Percentiles rank a stretch among this genome's conserved stretches.
phyloP scores from a whole-genome alignment of 257 asterid species.

The Lithospermum erythrorhizon region DNA sequence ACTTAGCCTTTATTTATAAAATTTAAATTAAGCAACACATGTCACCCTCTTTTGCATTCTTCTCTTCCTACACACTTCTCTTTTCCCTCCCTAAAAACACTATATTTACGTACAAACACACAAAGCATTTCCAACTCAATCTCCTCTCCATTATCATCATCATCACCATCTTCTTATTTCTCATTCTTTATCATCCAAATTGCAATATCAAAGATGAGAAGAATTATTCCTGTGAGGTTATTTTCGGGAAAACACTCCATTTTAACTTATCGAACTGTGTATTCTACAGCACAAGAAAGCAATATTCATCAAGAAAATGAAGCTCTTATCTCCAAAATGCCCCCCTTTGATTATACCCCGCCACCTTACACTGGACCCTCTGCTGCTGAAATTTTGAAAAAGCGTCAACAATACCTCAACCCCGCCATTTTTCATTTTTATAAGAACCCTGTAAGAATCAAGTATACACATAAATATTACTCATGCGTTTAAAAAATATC shows the following conservation, averaged over 20 bases:
- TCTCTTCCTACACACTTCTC: background rate
- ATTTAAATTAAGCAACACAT: no score
- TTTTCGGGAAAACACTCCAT: constrained; percentile 13
- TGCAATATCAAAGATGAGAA: constrained; percentile 19
- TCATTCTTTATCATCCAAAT: no score
- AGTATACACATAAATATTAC: no score
- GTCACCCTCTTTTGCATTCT: no score
- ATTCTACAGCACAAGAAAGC: constrained; percentile 16
- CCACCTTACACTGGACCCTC: constrained; percentile 83
- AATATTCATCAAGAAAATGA: constrained; percentile 24
- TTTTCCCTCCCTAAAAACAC: background rate
- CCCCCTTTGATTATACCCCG: constrained; percentile 80
- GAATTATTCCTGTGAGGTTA: constrained; percentile 23
- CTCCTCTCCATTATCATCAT: no score
- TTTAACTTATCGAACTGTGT: constrained; percentile 6
- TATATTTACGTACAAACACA: no score
- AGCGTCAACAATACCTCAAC: constrained; percentile 57
- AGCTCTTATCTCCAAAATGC: constrained; percentile 45
- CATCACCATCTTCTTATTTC: no score
- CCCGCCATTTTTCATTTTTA: constrained; percentile 81
- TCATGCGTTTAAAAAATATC: no score
- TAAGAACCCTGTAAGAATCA: constrained; percentile 45
- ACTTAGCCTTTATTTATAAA: no score
- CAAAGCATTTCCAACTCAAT: no score
- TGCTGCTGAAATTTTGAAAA: constrained; percentile 46